phyloP scores from a whole-genome alignment of 441 rosid species.

The Gossypium lobatum region DNA sequence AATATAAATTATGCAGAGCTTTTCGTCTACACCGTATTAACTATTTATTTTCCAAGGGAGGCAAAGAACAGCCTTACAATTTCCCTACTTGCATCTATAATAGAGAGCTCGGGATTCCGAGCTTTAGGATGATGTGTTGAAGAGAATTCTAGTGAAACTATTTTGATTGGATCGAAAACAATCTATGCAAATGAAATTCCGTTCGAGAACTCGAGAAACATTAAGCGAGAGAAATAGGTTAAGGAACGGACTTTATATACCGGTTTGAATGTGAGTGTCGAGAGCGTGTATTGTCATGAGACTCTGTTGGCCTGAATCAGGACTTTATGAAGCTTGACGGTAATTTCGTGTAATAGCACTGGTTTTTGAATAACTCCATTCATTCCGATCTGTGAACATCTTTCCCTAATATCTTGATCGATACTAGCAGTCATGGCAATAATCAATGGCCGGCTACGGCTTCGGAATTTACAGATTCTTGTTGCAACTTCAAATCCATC shows the following conservation, averaged over 20 bases:
- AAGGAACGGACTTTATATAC: slow-evolving; percentile 28
- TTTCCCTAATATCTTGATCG: slow-evolving; percentile 57
- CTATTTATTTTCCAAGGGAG: not conserved
- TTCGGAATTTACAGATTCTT: slow-evolving; percentile 56
- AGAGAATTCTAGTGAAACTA: not conserved
- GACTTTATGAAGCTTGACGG: slow-evolving; percentile 65
- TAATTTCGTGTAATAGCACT: slow-evolving; percentile 51
- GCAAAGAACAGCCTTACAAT: not conserved
- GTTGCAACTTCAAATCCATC: slow-evolving; percentile 82
- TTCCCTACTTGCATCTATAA: not conserved
- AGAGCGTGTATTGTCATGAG: slow-evolving; percentile 19
- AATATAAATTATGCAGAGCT: not conserved
- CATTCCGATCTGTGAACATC: slow-evolving; percentile 63
- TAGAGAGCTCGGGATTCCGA: not conserved
- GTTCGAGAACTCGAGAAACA: not conserved
- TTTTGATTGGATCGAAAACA: not conserved
- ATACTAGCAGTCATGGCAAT: slow-evolving; percentile 56
- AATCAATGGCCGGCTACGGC: slow-evolving; percentile 67
- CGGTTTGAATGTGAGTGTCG: slow-evolving; percentile 28
- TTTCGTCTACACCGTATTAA: too few species aligned
- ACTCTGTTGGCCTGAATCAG: slow-evolving; percentile 49
- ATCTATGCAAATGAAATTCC: slow-evolving; percentile 3
- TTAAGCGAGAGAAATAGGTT: not conserved
- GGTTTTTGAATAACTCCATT: slow-evolving; percentile 85
- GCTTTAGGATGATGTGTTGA: not conserved